phyloP scores from a whole-genome alignment of 192 early-diverging fungal genomes.

The Obelidium mucronatum region DNA sequence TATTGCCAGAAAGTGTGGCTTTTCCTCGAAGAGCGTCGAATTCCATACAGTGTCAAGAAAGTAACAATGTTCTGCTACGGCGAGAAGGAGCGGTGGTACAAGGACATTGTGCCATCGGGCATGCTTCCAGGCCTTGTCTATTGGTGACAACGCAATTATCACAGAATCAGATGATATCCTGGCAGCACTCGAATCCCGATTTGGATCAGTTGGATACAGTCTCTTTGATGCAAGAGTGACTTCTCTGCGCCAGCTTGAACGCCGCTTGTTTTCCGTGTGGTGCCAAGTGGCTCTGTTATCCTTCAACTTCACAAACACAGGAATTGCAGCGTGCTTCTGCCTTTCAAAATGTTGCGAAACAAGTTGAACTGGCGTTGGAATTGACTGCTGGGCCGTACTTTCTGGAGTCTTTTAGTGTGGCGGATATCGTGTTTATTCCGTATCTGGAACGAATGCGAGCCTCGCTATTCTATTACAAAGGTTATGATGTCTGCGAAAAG shows the following conservation, averaged over 20 bases:
- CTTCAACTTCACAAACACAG: neutral
- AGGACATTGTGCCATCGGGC: conserved; percentile 18
- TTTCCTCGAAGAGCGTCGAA: conserved; percentile 27
- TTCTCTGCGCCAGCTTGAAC: conserved; percentile 24
- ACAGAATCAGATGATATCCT: conserved; percentile 25
- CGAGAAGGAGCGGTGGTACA: conserved; percentile 35
- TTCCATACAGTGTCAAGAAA: conserved; percentile 18
- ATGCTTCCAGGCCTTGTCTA: conserved; percentile 28
- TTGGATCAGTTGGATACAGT: neutral
- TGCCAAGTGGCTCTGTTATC: conserved; percentile 30
- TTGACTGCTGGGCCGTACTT: neutral
- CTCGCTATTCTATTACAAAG: conserved; percentile 25
- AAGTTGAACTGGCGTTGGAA: neutral
- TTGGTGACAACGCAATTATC: conserved; percentile 20
- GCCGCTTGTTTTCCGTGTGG: conserved; percentile 14
- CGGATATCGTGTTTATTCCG: conserved; percentile 21
- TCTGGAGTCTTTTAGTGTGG: neutral
- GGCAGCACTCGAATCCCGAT: neutral
- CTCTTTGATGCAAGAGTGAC: neutral
- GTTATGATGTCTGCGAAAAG: conserved; percentile 4
- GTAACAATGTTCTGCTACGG: conserved; percentile 37
- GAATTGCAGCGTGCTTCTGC: neutral
- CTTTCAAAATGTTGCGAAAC: neutral
- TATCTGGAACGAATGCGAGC: conserved; percentile 21
- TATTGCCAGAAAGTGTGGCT: conserved; percentile 27